Percentiles rank a stretch among this genome's conserved stretches.
These are phyloP conservation scores for Cytospora piceae DNA, from an alignment of 2,329 filamentous ascomycete species.

Conservation along the genomic window DNA sequence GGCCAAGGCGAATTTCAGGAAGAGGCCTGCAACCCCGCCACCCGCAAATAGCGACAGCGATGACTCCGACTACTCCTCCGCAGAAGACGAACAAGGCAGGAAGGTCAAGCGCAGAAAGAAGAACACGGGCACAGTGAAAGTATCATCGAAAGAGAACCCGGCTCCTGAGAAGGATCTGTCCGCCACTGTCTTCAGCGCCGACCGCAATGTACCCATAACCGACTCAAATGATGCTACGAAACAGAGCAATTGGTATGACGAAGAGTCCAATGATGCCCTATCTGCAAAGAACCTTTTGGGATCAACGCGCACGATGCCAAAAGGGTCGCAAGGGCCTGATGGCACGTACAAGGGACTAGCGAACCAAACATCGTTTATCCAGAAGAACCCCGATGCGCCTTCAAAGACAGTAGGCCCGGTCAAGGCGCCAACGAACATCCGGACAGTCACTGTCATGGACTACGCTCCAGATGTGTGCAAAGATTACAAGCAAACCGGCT, in stretches of 20 bases:
- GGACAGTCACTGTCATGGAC: slow-evolving; percentile 87
- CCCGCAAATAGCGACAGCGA: slow-evolving; percentile 53
- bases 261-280: slow-evolving; percentile 56
- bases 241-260: slow-evolving; percentile 86
- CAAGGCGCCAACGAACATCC: slow-evolving; percentile 86
- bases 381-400: slow-evolving; percentile 78
- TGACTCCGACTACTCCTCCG: slow-evolving; percentile 68
- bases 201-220: slow-evolving; percentile 65
- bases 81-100: slow-evolving; percentile 76
- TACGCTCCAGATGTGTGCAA: slow-evolving; percentile 95
- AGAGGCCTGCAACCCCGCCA: slow-evolving; percentile 78
- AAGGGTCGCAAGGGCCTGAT: slow-evolving; percentile 48
- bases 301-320: slow-evolving; percentile 50
- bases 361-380: slow-evolving; percentile 74
- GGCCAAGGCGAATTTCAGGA: slow-evolving; percentile 76
- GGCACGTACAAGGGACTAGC: slow-evolving; percentile 79
- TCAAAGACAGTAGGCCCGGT: slow-evolving; percentile 77
- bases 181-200: slow-evolving; percentile 59
- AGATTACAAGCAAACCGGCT: slow-evolving; percentile 64
- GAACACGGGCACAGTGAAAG: slow-evolving; percentile 66
- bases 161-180: slow-evolving; percentile 35
- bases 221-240: slow-evolving; percentile 87
- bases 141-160: slow-evolving; percentile 58
- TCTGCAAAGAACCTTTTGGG: slow-evolving; percentile 61
- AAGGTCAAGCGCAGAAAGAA: slow-evolving; percentile 80